Evolutionary conservation across 371 early-diverging fungal genomes (phyloP).

Genomic region (Saksenaea oblongispora): DNA sequence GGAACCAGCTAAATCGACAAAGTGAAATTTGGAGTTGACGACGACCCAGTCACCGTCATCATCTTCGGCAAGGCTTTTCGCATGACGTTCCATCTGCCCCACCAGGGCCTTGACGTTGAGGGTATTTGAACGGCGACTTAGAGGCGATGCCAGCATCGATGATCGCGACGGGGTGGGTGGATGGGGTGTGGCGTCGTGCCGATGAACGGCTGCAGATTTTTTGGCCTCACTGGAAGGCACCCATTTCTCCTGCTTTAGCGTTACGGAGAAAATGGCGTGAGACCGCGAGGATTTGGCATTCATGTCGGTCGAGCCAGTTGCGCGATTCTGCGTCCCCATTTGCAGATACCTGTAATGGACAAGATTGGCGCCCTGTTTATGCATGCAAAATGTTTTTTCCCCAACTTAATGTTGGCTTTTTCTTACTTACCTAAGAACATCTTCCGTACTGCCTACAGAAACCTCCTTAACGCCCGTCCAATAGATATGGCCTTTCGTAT

Average conservation of each 20-base stretch:
- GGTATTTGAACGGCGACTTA: conserved; percentile 25
- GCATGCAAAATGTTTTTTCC: conserved; percentile 7
- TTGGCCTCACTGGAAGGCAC: conserved; percentile 18
- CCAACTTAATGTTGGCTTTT: conserved; percentile 16
- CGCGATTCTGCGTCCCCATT: conserved; percentile 81
- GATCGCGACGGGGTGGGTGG: conserved; percentile 22
- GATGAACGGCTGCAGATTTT: conserved; percentile 3
- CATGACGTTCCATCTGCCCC: conserved; percentile 37
- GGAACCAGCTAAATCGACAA: conserved; percentile 99
- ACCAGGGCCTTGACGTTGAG: conserved; percentile 40
- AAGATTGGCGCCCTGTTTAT: conserved; percentile 4
- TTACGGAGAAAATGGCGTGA: conserved; percentile 97
- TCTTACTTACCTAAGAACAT: conserved; percentile 67
- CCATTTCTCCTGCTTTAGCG: conserved; percentile 76
- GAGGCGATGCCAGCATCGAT: conserved; percentile 16
- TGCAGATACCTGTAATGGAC: conserved; percentile 54
- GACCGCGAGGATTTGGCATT: conserved; percentile 95
- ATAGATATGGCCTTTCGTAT: conserved; percentile 85
- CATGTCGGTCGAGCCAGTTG: conserved; percentile 96
- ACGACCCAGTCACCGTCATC: conserved; percentile 49
- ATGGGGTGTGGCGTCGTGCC: conserved; percentile 3
- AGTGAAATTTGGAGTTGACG: conserved; percentile 87
- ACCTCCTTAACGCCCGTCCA: conserved; percentile 93
- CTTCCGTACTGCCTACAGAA: conserved; percentile 71
- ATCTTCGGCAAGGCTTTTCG: conserved; percentile 14